A percentile compares a stretch with the other conserved stretches of the same genome.
These are phyloP conservation scores for Aspergillus carlsbadensis DNA, from an alignment of 495 filamentous ascomycete species.

Conservation along the genomic window DNA sequence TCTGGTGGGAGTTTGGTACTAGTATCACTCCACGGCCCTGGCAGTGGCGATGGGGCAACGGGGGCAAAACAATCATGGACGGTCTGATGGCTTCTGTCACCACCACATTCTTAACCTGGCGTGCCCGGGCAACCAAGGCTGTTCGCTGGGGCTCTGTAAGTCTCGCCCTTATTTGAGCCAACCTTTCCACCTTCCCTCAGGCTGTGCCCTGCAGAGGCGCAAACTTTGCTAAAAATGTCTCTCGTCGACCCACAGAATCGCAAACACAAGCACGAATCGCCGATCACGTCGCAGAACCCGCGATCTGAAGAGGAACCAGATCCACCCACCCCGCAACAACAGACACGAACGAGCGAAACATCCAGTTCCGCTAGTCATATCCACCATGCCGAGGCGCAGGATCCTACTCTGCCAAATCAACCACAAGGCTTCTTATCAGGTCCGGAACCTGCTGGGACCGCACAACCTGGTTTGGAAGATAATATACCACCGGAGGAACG, in stretches of 20 bases:
- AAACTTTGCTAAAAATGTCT: conserved; percentile 3
- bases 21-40: conserved; percentile 1
- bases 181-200: background rate
- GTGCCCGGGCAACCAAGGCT: conserved; percentile 1
- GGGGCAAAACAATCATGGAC: background rate
- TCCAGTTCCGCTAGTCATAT: background rate
- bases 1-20: conserved; percentile 1
- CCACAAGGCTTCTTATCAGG: background rate
- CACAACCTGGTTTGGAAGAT: background rate
- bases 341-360: too few relatives aligned
- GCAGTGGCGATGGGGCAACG: conserved; percentile 4
- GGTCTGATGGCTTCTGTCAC: background rate
- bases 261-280: background rate
- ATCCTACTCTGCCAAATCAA: background rate
- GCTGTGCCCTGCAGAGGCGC: background rate
- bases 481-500: background rate
- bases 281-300: background rate
- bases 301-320: background rate
- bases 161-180: background rate
- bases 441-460: background rate
- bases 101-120: background rate
- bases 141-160: conserved; percentile 1
- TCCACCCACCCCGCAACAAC: too few relatives aligned
- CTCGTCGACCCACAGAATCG: background rate
- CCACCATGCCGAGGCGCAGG: background rate